Base-by-base conservation (phyloP, 2,329 filamentous ascomycete species). In the Diaporthe vaccinii region DNA sequence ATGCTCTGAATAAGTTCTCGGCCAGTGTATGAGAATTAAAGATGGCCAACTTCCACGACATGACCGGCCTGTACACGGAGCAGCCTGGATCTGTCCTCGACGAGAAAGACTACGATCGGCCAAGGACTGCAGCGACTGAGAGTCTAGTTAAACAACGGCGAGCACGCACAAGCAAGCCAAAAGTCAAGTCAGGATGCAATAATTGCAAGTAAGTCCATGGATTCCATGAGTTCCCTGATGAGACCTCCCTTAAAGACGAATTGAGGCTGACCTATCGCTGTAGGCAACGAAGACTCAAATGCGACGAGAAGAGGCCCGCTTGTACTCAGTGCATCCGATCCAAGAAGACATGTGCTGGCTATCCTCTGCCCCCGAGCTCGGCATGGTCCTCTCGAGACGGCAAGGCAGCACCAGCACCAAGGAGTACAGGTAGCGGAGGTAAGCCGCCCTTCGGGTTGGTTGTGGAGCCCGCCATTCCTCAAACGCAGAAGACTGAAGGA, bases 151-250 rank as follows among this genome's bases (percentile, higher is more conserved):
- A 81, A 55, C 81, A 80, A 51, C 89, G 86, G 79, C 85, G 88
- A 65, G 84, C 83, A 22, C 85, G 89, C 72, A 86, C 85, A 41
- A 91, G 89, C 80, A 88, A 86, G 77, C 88, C 89, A 22, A 92
- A 92, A 80, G 90, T 92, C 77, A 92, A 91, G 84, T 92, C 91
- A 1, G 91, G 91, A 61, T 93, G 91, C 82, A 87, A 85, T 79
- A 92, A 89, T 81, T 93, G 91, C 91, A 93, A 92, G 91, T 93
- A 86, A 81, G 91, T 86, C 71, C 39, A 61, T 70, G 34, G 70
- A 61, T 73, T 55, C 17, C 3, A 31, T 31, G 15, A 72, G 36
- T 39, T 20, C 22, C n/a, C 4, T 22, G 4, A 7, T 15, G 46
- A 14, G 46, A 14, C 22, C 34, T 28, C 22, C 8, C 53, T 36